Conservation (phyloP, 2,329 filamentous ascomycete species). For the Lachnellula arida region DNA sequence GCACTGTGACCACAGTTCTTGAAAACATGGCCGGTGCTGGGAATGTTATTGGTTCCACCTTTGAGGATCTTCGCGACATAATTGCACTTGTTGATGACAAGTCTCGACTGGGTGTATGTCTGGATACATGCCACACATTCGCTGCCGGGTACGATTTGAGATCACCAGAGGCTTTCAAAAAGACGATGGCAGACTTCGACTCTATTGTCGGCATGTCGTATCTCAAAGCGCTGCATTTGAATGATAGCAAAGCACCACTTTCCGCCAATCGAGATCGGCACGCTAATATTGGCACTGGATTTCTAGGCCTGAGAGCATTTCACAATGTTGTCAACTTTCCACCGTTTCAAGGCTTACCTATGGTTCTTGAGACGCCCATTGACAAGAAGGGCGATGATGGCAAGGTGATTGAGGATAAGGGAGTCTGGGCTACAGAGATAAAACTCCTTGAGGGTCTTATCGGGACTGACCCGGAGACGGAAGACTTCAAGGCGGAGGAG, state of each 20-base stretch:
- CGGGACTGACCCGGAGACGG: constrained; percentile 72
- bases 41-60: constrained; percentile 79
- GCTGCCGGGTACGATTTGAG: constrained; percentile 89
- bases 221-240: constrained; percentile 82
- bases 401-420: constrained; percentile 69
- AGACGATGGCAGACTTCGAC: constrained; percentile 74
- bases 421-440: constrained; percentile 89
- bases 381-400: constrained; percentile 63
- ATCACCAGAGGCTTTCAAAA: constrained; percentile 65
- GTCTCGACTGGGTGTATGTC: constrained; percentile 80
- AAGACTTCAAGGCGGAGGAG: constrained; percentile 66
- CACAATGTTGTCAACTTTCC: constrained; percentile 84
- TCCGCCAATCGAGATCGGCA: constrained; percentile 81
- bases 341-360: constrained; percentile 71
- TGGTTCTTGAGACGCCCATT: constrained; percentile 96
- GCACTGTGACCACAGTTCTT: constrained; percentile 72
- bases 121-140: constrained; percentile 96
- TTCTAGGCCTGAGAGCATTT: constrained; percentile 84
- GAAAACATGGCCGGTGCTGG: constrained; percentile 95
- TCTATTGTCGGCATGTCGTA: constrained; percentile 71
- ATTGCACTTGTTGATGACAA: constrained; percentile 79
- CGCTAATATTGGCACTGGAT: constrained; percentile 94
- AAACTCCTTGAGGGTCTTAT: constrained; percentile 87
- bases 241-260: constrained; percentile 91
- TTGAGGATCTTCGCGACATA: constrained; percentile 82